Evolutionary conservation across 2,329 filamentous ascomycete genomes (phyloP), one percentile per base, ranked within the genome.

Genomic region (Colletotrichum phormii): DNA sequence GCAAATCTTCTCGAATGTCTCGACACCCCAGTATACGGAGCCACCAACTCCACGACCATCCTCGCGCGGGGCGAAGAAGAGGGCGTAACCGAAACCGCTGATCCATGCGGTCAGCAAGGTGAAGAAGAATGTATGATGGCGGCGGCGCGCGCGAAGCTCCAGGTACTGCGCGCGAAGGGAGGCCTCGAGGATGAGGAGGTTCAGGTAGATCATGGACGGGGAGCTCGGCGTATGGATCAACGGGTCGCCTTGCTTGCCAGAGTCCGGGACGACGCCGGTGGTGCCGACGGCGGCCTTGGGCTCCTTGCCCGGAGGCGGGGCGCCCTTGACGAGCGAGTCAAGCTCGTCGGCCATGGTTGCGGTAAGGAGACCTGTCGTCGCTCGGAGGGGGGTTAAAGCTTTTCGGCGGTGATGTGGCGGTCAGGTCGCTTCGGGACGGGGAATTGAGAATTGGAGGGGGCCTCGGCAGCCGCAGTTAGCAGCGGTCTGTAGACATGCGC

Each of bases 201-300:
- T 99, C 78, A 99, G 91, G 85, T 99, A 99, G 80, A 99, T 98
- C 87, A 98, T 97, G 67, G 95, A 94, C 58, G 95, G 95, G 18
- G 94, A 95, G 80, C 94, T 96, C n/a, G 95, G 95, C 18, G 96
- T 91, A 74, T 92, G 91, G 77, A 91, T 92, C 75, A 96, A 89
- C 33, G 95, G 94, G 80, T 97, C 95, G 80, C 85, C 84, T 33
- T 86, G 82, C 77, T 87, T 88, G 77, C 77, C 78, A 77, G 85
- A 76, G 75, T 84, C 77, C 75, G 86, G 81, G 75, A 81, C 76
- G 79, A 86, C 84, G 77, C 85, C 82, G 79, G 83, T 84, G 64
- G 84, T 84, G 77, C 81, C 78, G 24, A 71, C 72, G 54, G 67
- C 66, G 35, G 75, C 73, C 71, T 77, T 77, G 61, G 74, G 82